Evolutionary conservation across 2,329 filamentous ascomycete species (phyloP), one percentile per base, ranked within the genome.

Genomic region (Fusarium tupiense): DNA sequence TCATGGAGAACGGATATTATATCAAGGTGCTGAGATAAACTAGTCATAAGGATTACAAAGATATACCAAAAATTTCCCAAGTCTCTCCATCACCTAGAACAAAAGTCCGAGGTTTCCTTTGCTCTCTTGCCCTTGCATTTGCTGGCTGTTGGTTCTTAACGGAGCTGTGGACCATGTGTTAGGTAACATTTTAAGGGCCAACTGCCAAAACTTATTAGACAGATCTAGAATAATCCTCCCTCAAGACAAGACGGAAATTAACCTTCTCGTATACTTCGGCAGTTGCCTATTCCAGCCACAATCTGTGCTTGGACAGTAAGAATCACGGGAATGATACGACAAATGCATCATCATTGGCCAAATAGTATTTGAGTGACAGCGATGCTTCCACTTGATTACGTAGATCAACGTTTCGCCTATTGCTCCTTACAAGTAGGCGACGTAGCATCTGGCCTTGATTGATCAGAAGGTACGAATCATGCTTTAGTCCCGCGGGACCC

Each of bases 91-190:
- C 5, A 8, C 10, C 6, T 8, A 1, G 16, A 24, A 19, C 5
- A 19, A 3, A 24, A 0, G 16, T 24, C 43, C 16, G 0, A 44
- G 5, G 14, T n/a, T n/a, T 17, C n/a, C 6, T 43, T 4, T 9
- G 1, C 14, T 43, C n/a, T 14, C n/a, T 19, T 31, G 46, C 26
- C 14, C 29, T 33, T 2, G 29, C 22, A 35, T 35, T 4, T 29
- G 19, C 16, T 54, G 19, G 33, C n/a, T 9, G 19, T 26, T 53
- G 16, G 50, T 29, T 40, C 35, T 29, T 40, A 13, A 17, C 52
- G 8, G 24, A 54, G 24, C 14, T n/a, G 52, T 56, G 20, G 52
- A 14, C 16, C 24, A 14, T 22, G 13, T 4, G 19, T 54, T 54
- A 29, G 19, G 35, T 40, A 31, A 19, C 37, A 56, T 10, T 56